phyloP scores from a whole-genome alignment of 805 yeast genomes.

The Wickerhamomyces bisporus region DNA sequence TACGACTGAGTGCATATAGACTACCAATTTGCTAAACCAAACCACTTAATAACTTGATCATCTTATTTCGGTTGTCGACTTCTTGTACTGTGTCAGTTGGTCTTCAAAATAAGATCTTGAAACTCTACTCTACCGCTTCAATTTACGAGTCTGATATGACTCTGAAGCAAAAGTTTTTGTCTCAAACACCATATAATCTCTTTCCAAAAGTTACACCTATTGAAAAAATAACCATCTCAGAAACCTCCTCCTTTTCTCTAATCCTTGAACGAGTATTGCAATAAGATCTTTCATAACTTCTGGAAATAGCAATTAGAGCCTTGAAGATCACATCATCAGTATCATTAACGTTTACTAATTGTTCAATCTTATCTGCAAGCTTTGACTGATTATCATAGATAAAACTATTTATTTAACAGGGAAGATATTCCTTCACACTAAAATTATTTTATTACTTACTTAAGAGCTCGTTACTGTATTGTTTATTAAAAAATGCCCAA shows the following conservation, averaged over 20 bases:
- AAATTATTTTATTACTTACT: too few species aligned
- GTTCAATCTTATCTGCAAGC: conserved; percentile 33
- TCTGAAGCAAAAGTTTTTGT: conserved; percentile 11
- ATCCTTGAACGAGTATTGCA: conserved; percentile 32
- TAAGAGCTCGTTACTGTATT: too few species aligned
- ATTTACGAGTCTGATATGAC: conserved; percentile 11
- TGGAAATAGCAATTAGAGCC: conserved; percentile 30
- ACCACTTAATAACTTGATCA: too few species aligned
- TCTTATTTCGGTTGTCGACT: not conserved
- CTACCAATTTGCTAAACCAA: too few species aligned
- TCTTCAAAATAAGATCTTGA: not conserved
- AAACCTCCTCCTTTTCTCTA: conserved; percentile 30
- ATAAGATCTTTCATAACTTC: conserved; percentile 36
- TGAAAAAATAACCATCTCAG: conserved; percentile 32
- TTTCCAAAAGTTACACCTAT: conserved; percentile 19
- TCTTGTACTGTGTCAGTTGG: not conserved
- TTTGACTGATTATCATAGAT: conserved; percentile 6
- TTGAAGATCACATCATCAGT: conserved; percentile 38
- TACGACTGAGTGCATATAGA: too few species aligned
- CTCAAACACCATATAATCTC: conserved; percentile 12
- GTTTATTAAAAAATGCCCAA: too few species aligned
- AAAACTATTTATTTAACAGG: too few species aligned
- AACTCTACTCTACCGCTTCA: conserved; percentile 4
- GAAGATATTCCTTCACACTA: too few species aligned
- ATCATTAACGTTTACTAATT: conserved; percentile 33